phyloP scores from a whole-genome alignment of 129 eudicot genomes.

The Artemisia argyi region DNA sequence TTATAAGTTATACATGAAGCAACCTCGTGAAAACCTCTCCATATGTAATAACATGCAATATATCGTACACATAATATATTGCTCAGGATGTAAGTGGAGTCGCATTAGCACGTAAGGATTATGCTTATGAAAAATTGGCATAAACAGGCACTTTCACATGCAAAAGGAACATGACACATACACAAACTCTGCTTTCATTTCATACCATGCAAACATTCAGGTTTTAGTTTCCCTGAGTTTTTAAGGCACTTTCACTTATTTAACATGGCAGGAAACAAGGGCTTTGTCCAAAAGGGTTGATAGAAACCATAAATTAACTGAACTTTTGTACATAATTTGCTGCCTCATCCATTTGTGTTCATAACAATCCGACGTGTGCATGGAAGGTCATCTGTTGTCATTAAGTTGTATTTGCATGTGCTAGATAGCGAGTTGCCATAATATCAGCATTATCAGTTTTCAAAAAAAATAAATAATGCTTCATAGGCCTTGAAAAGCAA shows the following conservation, averaged over 20 bases:
- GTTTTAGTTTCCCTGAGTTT: background rate
- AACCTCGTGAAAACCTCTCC: too few relatives aligned
- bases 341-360: background rate
- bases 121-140: too few relatives aligned
- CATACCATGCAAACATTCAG: background rate
- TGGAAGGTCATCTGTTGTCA: background rate
- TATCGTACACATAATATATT: too few relatives aligned
- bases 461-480: too few relatives aligned
- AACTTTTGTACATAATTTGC: background rate
- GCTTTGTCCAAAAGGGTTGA: background rate
- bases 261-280: background rate
- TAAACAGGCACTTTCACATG: too few relatives aligned
- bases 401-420: background rate
- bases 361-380: background rate
- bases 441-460: background rate
- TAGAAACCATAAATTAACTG: background rate
- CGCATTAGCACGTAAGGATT: too few relatives aligned
- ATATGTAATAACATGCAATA: too few relatives aligned
- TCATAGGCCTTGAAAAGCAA: background rate
- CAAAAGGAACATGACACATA: too few relatives aligned
- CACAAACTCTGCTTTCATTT: too few relatives aligned
- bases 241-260: background rate
- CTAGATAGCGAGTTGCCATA: background rate
- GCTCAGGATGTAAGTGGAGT: too few relatives aligned
- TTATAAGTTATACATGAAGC: too few relatives aligned